These are phyloP conservation scores for Talaromyces ruber DNA, from an alignment of 495 filamentous ascomycete genomes.

Conservation along the genomic window DNA sequence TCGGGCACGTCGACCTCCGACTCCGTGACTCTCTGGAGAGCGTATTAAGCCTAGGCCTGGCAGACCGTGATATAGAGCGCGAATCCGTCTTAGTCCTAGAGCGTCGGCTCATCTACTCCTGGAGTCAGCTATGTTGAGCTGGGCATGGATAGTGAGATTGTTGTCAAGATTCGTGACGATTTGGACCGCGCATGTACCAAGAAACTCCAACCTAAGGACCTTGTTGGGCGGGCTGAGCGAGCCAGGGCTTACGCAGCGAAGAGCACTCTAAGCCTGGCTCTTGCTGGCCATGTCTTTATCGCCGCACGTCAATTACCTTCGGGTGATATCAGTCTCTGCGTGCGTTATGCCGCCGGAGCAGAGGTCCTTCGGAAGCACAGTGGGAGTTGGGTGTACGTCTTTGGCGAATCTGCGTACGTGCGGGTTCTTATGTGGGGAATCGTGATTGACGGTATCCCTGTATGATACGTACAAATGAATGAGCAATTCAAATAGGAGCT, in stretches of 20 bases:
- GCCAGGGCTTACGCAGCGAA: too few relatives aligned
- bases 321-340: conserved; percentile 9
- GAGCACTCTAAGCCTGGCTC: not conserved
- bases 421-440: not conserved
- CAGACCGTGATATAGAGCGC: not conserved
- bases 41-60: not conserved
- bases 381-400: conserved; percentile 2
- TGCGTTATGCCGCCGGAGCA: not conserved
- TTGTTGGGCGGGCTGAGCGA: too few relatives aligned
- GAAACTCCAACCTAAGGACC: too few relatives aligned
- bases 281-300: conserved; percentile 7
- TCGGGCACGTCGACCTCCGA: not conserved
- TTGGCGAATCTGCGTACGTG: conserved; percentile 4
- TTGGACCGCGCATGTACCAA: too few relatives aligned
- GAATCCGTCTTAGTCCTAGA: not conserved
- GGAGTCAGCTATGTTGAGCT: too few relatives aligned
- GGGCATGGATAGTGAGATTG: too few relatives aligned
- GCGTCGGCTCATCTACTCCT: not conserved
- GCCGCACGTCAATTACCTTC: conserved; percentile 9
- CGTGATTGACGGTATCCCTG: not conserved
- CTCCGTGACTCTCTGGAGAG: not conserved
- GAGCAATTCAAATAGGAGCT: not conserved
- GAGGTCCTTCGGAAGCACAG: conserved; percentile 9
- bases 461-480: not conserved
- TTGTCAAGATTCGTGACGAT: too few relatives aligned